Conservation (phyloP, 2,329 filamentous ascomycete genomes). For the Colletotrichum brevisporum region DNA sequence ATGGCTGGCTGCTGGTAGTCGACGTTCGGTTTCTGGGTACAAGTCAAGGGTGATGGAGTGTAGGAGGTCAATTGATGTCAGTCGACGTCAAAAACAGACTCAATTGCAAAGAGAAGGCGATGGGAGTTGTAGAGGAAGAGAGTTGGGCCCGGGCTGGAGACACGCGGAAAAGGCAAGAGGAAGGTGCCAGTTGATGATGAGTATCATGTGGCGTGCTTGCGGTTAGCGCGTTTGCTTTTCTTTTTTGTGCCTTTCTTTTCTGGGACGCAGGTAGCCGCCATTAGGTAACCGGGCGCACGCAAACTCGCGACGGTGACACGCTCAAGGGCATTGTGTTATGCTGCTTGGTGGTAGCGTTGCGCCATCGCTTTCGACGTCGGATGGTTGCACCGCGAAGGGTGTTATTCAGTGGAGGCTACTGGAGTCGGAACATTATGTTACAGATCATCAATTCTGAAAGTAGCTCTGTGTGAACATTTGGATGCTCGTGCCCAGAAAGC, state of each 20-base stretch:
- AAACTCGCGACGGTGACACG: constrained; percentile 7
- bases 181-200: too few relatives aligned
- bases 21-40: neutral
- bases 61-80: neutral
- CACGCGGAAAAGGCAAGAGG: too few relatives aligned
- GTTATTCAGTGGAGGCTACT: too few relatives aligned
- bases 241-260: constrained; percentile 26
- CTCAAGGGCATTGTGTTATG: neutral
- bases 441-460: too few relatives aligned
- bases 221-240: constrained; percentile 39
- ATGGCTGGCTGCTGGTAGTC: neutral
- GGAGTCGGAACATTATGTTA: too few relatives aligned
- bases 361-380: neutral
- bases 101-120: neutral
- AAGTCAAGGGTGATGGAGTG: neutral
- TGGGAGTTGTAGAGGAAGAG: neutral
- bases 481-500: too few relatives aligned
- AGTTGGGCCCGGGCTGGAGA: neutral
- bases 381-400: too few relatives aligned
- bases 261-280: constrained; percentile 31
- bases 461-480: too few relatives aligned
- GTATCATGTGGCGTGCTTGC: too few relatives aligned
- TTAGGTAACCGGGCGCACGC: constrained; percentile 30
- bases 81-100: neutral
- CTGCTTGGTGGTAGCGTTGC: too few relatives aligned